These are phyloP conservation scores for Hymenoscyphus fructigenus DNA, from an alignment of 2,329 filamentous ascomycete genomes.

Conservation along the genomic window DNA sequence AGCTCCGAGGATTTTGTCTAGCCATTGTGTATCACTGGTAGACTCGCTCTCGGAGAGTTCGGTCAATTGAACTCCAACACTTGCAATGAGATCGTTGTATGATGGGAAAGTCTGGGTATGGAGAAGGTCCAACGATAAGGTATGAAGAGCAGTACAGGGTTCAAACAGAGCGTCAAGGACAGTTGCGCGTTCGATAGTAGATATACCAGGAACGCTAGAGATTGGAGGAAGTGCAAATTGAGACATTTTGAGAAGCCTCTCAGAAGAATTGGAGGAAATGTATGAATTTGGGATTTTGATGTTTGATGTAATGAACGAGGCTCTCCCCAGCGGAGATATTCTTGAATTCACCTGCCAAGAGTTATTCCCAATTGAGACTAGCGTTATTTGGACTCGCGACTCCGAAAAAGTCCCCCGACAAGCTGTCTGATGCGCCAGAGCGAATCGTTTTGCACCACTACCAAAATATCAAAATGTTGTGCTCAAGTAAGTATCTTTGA, in stretches of 20 bases:
- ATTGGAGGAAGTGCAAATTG: constrained; percentile 54
- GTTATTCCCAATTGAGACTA: constrained; percentile 6
- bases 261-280: not conserved
- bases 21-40: constrained; percentile 50
- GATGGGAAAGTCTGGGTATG: constrained; percentile 57
- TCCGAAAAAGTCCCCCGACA: constrained; percentile 16
- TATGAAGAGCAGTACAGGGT: constrained; percentile 72
- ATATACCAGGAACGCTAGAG: constrained; percentile 53
- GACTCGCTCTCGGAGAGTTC: constrained; percentile 54
- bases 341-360: not conserved
- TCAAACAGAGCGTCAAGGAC: constrained; percentile 83
- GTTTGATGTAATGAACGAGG: not conserved
- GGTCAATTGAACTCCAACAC: constrained; percentile 62
- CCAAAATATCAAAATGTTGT: constrained; percentile 53
- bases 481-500: constrained; percentile 56
- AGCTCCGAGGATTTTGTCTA: constrained; percentile 73
- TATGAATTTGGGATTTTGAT: constrained; percentile 2
- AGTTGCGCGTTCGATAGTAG: constrained; percentile 52
- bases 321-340: not conserved
- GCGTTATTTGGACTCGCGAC: constrained; percentile 6
- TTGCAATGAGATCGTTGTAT: constrained; percentile 68
- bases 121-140: constrained; percentile 68
- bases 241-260: constrained; percentile 27
- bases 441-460: constrained; percentile 19
- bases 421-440: constrained; percentile 26